A percentile compares a stretch with the other conserved stretches of the same genome.
phyloP scores from a whole-genome alignment of 805 yeast genomes.

The Wilhelminamyces savonicus region DNA sequence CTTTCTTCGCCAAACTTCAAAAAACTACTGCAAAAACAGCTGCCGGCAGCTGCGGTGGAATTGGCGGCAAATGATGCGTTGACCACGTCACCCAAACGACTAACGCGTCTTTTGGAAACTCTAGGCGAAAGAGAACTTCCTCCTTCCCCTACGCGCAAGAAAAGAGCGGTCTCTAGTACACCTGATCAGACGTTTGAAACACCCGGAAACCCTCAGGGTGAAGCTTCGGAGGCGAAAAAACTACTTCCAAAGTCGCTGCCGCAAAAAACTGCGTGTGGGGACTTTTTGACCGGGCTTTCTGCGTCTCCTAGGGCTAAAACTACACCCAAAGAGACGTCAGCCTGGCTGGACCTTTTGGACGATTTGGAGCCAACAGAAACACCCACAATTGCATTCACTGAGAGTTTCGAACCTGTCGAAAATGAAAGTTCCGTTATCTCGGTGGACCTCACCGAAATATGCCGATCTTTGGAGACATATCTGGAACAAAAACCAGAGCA shows the following conservation, averaged over 20 bases:
- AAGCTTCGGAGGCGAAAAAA: not conserved
- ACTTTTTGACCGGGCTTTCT: too few species aligned
- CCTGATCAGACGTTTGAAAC: not conserved
- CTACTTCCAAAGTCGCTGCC: not conserved
- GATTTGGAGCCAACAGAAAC: constrained; percentile 5
- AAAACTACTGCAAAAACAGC: too few species aligned
- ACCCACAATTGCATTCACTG: not conserved
- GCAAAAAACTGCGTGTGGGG: not conserved
- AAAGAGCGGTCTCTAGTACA: not conserved
- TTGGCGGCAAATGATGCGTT: too few species aligned
- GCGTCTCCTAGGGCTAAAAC: constrained; percentile 1
- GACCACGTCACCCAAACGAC: too few species aligned
- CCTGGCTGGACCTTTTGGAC: constrained; percentile 12
- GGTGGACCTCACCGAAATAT: too few species aligned
- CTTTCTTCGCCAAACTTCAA: too few species aligned
- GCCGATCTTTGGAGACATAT: too few species aligned
- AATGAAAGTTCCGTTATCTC: not conserved
- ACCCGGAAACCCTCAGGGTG: constrained; percentile 2
- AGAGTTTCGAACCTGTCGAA: not conserved
- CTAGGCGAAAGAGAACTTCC: not conserved
- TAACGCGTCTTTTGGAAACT: too few species aligned
- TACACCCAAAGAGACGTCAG: constrained; percentile 3
- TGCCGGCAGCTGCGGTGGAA: too few species aligned
- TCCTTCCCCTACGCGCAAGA: constrained; percentile 1
- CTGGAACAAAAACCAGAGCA: too few species aligned